Percentiles rank a stretch among this genome's conserved stretches.
Conservation (phyloP, 495 filamentous ascomycete genomes). For the Neurospora sp. region DNA sequence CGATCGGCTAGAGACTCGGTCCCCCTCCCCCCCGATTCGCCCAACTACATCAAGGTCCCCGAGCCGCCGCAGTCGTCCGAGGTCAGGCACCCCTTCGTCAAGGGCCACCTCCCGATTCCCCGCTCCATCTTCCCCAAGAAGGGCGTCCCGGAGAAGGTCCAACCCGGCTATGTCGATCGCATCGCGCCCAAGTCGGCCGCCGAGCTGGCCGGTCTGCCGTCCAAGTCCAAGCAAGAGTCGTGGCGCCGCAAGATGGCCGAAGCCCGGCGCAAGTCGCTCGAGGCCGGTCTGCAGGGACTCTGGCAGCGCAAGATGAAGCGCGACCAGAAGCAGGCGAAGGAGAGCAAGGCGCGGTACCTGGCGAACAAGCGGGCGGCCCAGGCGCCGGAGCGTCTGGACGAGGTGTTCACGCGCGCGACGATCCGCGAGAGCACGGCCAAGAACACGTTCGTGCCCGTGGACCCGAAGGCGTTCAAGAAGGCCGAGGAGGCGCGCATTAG, state of each 20-base stretch:
- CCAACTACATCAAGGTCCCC: constrained; percentile 34
- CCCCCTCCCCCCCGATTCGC: constrained; percentile 35
- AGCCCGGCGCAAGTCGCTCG: constrained; percentile 26
- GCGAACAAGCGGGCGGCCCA: constrained; percentile 20
- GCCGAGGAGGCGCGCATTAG: constrained; percentile 16
- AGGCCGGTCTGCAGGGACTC: constrained; percentile 26
- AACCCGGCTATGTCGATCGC: constrained; percentile 16
- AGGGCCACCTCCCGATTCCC: constrained; percentile 36
- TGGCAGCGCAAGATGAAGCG: constrained; percentile 26
- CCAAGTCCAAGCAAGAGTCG: constrained; percentile 21
- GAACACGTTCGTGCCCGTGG: constrained; percentile 17
- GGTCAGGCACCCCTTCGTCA: constrained; percentile 21
- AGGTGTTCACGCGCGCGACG: constrained; percentile 32
- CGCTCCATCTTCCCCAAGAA: constrained; percentile 31
- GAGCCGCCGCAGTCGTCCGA: constrained; percentile 34
- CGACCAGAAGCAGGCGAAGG: constrained; percentile 5
- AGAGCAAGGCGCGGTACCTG: constrained; percentile 5
- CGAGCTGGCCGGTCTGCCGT: constrained; percentile 12
- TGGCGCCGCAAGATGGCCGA: constrained; percentile 27
- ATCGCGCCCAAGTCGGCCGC: constrained; percentile 19
- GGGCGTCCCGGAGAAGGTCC: constrained; percentile 24
- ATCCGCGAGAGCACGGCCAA: constrained; percentile 21
- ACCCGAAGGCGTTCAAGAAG: constrained; percentile 26
- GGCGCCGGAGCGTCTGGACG: constrained; percentile 33
- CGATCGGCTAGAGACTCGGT: neutral